Base-by-base conservation (phyloP, 2,329 filamentous ascomycete species). In the Diaporthe sp. region DNA sequence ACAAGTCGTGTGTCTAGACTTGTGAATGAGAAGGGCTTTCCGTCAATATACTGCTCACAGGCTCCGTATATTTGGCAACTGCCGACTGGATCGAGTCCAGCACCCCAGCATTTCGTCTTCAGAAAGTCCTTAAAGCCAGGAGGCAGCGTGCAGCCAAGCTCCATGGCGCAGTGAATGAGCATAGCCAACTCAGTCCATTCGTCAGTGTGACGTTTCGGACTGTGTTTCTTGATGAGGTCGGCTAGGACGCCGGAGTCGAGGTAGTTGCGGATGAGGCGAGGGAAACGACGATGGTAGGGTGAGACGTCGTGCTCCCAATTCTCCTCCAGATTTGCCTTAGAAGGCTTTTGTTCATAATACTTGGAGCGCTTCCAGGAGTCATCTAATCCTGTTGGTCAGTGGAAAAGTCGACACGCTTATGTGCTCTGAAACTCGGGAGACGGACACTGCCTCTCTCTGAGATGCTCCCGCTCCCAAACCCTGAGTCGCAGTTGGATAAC, bases 181-280 rank as follows among this genome's bases (percentile, higher is more conserved):
- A 39, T 6, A 9, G 42, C 47, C 44, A n/a, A n/a, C n/a, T 39
- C 25, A 7, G 6, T 37, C 63, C 63, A n/a, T n/a, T n/a, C n/a
- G n/a, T n/a, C n/a, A n/a, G n/a, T n/a, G n/a, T n/a, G n/a, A n/a
- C n/a, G n/a, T n/a, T n/a, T 42, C 3, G 44, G 65, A 4, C 31
- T 17, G 47, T 53, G 22, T 3, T 7, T 2, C 17, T 31, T 17
- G 47, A 53, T 42, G n/a, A 70, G 42, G 22, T 7, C 3, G 31
- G 65, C 47, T 8, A 70, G 65, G 22, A 70, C 13, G 47, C 65
- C 65, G 20, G 65, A 53, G 65, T 53, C 6, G 47, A 70, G 47
- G 3, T 17, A 12, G 31, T 42, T 31, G 22, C 47, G 65, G 9
- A 70, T 8, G 13, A 70, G 31, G 2, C n/a, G 20, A 12, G 65